Percentiles rank a stretch among this genome's conserved stretches.
These are phyloP conservation scores for Suillus variegatus DNA, from an alignment of 768 basidiomycete genomes.

Conservation along the genomic window DNA sequence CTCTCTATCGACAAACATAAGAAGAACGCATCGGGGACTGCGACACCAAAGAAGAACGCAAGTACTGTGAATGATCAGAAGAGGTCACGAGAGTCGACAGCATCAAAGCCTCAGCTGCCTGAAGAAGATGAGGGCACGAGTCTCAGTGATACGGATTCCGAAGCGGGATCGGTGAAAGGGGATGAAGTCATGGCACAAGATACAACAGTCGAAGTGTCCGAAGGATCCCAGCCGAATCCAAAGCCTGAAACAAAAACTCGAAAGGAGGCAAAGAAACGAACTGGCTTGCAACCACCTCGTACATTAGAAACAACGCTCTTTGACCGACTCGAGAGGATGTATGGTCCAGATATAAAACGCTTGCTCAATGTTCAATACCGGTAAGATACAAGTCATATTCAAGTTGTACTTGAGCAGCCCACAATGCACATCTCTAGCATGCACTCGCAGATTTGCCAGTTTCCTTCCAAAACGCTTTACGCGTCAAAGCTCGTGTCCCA, in stretches of 20 bases:
- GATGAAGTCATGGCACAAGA: conserved; percentile 26
- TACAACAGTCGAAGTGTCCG: background rate
- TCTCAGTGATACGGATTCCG: conserved; percentile 16
- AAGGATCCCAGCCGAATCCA: conserved; percentile 1
- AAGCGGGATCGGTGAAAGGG: conserved; percentile 19
- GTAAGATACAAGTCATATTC: conserved; percentile 35
- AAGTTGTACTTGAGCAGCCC: background rate
- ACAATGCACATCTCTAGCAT: conserved; percentile 52
- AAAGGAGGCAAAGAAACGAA: conserved; percentile 15
- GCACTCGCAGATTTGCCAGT: conserved; percentile 83
- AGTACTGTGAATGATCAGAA: conserved; percentile 2
- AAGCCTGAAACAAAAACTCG: conserved; percentile 11
- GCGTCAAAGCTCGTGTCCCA: conserved; percentile 68
- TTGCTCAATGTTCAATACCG: conserved; percentile 92
- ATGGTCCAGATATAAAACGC: conserved; percentile 78
- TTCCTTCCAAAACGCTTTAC: conserved; percentile 86
- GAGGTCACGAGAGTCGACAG: background rate
- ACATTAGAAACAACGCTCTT: conserved; percentile 90
- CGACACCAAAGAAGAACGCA: conserved; percentile 4
- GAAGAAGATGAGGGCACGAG: background rate
- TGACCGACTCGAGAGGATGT: conserved; percentile 87
- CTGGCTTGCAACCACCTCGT: conserved; percentile 54
- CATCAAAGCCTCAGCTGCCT: conserved; percentile 11
- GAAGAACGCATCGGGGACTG: conserved; percentile 29
- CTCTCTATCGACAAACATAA: conserved; percentile 59